Conservation (phyloP, 169 alveolate species). For the Babesia caballi region DNA sequence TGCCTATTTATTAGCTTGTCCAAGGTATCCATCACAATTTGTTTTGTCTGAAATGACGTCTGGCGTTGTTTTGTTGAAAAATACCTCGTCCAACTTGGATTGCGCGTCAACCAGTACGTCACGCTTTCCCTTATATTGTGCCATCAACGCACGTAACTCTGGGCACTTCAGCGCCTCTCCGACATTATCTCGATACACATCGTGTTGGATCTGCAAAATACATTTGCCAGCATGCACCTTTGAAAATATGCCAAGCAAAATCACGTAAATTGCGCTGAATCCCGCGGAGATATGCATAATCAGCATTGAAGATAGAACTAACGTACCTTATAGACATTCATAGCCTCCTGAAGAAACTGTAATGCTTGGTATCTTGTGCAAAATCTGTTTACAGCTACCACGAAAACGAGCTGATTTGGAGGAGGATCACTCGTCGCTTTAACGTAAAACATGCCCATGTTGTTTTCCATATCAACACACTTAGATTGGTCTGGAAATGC, state of each 20-base stretch:
- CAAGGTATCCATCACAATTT: constrained; percentile 63
- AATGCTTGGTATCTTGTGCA: constrained; percentile 63
- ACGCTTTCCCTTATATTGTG: constrained; percentile 55
- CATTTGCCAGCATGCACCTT: too few relatives aligned
- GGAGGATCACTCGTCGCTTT: constrained; percentile 57
- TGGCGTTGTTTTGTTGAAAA: not conserved
- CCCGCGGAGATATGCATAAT: too few relatives aligned
- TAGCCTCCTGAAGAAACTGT: constrained; percentile 58
- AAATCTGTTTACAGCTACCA: constrained; percentile 56
- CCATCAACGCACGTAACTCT: constrained; percentile 42
- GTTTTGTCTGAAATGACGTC: constrained; percentile 21
- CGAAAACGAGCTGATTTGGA: constrained; percentile 59
- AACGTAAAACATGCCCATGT: constrained; percentile 64
- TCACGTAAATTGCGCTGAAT: too few relatives aligned
- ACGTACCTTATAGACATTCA: constrained; percentile 49
- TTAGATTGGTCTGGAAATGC: constrained; percentile 64
- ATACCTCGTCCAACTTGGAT: constrained; percentile 59
- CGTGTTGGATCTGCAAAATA: constrained; percentile 16
- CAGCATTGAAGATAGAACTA: too few relatives aligned
- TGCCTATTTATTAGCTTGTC: constrained; percentile 56
- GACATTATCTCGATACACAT: constrained; percentile 38
- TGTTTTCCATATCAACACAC: constrained; percentile 66
- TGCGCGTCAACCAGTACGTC: constrained; percentile 64
- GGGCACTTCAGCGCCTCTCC: constrained; percentile 49
- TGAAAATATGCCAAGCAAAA: too few relatives aligned